These are phyloP conservation scores for Dillenia turbinata DNA, from an alignment of 164 flowering plant species.

Conservation along the genomic window DNA sequence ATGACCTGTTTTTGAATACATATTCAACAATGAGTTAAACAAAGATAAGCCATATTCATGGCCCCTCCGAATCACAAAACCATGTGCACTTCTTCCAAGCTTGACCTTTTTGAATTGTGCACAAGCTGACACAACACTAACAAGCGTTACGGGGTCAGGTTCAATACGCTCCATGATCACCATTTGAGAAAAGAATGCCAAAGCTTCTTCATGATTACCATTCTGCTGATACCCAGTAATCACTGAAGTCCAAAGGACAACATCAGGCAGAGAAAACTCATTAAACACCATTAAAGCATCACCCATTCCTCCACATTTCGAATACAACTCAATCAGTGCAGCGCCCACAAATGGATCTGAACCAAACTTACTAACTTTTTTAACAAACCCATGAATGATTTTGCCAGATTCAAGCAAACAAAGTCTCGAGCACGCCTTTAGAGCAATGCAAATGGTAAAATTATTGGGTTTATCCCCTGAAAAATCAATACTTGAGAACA, in stretches of 20 bases:
- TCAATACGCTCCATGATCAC: conserved; percentile 11
- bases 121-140: conserved; percentile 54
- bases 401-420: conserved; percentile 24
- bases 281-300: conserved; percentile 42
- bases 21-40: conserved; percentile 45
- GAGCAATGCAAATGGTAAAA: conserved; percentile 30
- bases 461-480: conserved; percentile 26
- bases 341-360: conserved; percentile 52
- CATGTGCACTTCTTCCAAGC: conserved; percentile 48
- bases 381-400: conserved; percentile 42
- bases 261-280: conserved; percentile 41
- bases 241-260: conserved; percentile 59
- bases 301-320: conserved; percentile 45
- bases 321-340: conserved; percentile 46
- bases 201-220: conserved; percentile 30
- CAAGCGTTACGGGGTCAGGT: conserved; percentile 43
- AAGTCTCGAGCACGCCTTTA: conserved; percentile 52
- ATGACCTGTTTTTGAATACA: conserved; percentile 44
- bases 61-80: conserved; percentile 30
- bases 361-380: conserved; percentile 24
- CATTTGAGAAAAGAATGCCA: conserved; percentile 42
- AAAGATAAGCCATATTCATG: conserved; percentile 26
- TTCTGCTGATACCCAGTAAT: conserved; percentile 54
- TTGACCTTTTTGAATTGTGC: conserved; percentile 17
- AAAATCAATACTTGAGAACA: conserved; percentile 12